phyloP scores from a whole-genome alignment of 768 basidiomycete species.

The Podaxis pistillaris region DNA sequence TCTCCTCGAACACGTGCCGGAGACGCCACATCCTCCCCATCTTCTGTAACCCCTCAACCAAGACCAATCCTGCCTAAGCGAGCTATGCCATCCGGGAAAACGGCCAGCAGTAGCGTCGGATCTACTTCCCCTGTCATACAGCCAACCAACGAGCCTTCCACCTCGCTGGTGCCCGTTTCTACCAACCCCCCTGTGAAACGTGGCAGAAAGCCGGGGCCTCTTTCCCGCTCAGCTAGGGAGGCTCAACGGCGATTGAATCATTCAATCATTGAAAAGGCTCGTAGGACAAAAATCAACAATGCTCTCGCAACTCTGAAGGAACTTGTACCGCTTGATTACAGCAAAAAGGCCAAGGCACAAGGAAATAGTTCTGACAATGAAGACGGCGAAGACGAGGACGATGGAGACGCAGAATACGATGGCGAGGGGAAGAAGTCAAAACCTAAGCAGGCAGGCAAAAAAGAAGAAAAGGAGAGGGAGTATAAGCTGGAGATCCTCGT shows the following conservation, averaged over 20 bases:
- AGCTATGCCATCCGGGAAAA: slow-evolving; percentile 6
- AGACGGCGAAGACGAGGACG: slow-evolving; percentile 35
- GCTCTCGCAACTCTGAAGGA: slow-evolving; percentile 74
- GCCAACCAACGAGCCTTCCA: neutral
- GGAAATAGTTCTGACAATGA: slow-evolving; percentile 35
- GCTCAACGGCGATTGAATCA: slow-evolving; percentile 91
- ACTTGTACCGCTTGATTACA: slow-evolving; percentile 69
- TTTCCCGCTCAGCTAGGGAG: slow-evolving; percentile 79
- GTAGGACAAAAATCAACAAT: slow-evolving; percentile 95
- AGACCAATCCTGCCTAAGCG: slow-evolving; percentile 26
- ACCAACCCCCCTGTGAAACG: slow-evolving; percentile 44
- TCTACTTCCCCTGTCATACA: slow-evolving; percentile 14
- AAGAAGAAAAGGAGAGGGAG: slow-evolving; percentile 71
- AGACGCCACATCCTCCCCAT: slow-evolving; percentile 13
- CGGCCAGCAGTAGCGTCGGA: slow-evolving; percentile 15
- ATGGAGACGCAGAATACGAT: slow-evolving; percentile 33
- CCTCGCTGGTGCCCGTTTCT: slow-evolving; percentile 12
- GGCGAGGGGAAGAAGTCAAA: slow-evolving; percentile 28
- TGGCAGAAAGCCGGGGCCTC: slow-evolving; percentile 69
- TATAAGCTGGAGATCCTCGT: slow-evolving; percentile 92
- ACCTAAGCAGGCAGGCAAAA: slow-evolving; percentile 39
- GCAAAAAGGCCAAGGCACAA: slow-evolving; percentile 20
- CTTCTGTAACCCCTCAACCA: slow-evolving; percentile 13
- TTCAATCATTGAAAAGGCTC: slow-evolving; percentile 89
- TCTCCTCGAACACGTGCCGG: slow-evolving; percentile 13